Conservation (phyloP, 768 basidiomycete genomes). For the Russula earlei region DNA sequence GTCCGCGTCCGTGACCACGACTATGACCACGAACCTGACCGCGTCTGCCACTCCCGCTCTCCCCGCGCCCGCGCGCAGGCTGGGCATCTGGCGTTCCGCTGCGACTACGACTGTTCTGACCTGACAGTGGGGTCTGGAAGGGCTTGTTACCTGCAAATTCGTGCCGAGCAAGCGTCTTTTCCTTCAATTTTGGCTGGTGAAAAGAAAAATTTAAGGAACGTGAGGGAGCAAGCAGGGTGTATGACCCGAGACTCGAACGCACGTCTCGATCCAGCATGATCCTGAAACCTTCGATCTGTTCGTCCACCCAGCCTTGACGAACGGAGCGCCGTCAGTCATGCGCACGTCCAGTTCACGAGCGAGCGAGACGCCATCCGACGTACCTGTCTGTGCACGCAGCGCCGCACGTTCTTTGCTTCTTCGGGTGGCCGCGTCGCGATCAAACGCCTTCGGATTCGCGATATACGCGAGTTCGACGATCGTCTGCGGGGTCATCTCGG, state of each 20-base stretch:
- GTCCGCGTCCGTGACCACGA: constrained; percentile 23
- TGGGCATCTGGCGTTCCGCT: constrained; percentile 7
- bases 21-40: constrained; percentile 12
- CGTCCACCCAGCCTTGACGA: constrained; percentile 53
- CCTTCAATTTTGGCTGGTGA: constrained; percentile 52
- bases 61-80: constrained; percentile 16
- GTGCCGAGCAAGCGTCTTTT: constrained; percentile 63
- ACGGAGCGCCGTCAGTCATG: neutral
- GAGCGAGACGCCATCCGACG: constrained; percentile 6
- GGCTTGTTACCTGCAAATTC: constrained; percentile 61
- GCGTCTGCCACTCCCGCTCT: constrained; percentile 14
- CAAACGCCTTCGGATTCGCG: constrained; percentile 63
- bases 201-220: neutral
- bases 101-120: constrained; percentile 8
- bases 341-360: neutral
- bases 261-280: constrained; percentile 88
- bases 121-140: neutral
- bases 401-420: constrained; percentile 57
- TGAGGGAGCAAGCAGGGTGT: neutral
- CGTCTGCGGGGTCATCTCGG: constrained; percentile 35
- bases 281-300: constrained; percentile 88
- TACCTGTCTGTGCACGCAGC: constrained; percentile 61
- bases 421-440: constrained; percentile 64
- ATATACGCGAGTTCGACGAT: constrained; percentile 73
- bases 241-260: constrained; percentile 31